phyloP scores from a whole-genome alignment of 2,329 filamentous ascomycete genomes.

The Gliomastix tumulicola region DNA sequence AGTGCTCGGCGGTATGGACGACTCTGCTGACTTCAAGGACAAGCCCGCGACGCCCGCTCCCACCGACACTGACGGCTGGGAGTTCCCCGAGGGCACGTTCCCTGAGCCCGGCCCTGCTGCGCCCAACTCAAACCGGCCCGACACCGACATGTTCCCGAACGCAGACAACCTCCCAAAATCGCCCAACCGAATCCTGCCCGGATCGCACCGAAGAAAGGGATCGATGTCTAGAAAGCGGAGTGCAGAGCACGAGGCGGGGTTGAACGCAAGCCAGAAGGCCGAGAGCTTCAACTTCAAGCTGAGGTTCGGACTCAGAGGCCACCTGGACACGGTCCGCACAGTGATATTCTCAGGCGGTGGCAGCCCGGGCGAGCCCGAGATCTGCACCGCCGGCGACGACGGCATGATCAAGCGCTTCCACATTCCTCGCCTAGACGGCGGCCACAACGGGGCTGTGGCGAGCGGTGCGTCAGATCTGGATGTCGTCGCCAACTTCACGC shows the following conservation, averaged over 20 bases:
- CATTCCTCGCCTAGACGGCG: constrained; percentile 70
- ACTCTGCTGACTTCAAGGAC: constrained; percentile 34
- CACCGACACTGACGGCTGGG: constrained; percentile 73
- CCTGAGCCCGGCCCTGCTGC: constrained; percentile 44
- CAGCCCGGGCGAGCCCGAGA: constrained; percentile 90
- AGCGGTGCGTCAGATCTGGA: constrained; percentile 72
- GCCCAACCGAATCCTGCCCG: constrained; percentile 60
- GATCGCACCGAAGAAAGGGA: constrained; percentile 71
- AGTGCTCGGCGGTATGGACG: constrained; percentile 26
- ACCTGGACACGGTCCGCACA: constrained; percentile 87
- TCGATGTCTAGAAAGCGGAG: constrained; percentile 65
- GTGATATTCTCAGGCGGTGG: constrained; percentile 97
- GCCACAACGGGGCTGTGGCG: constrained; percentile 32
- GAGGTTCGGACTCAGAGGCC: constrained; percentile 82
- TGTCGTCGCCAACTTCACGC: constrained; percentile 89
- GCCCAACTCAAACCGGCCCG: constrained; percentile 56
- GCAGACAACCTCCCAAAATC: constrained; percentile 78
- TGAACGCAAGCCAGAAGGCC: constrained; percentile 46
- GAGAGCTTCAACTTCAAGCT: constrained; percentile 84
- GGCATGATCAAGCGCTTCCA: constrained; percentile 96
- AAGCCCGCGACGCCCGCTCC: constrained; percentile 32
- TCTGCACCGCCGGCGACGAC: constrained; percentile 93
- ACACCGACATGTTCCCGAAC: constrained; percentile 81
- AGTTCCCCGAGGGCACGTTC: constrained; percentile 77
- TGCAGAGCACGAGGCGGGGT: constrained; percentile 56